Conservation (phyloP, 176 grass and related monocot genomes). For the Eleusine indica region DNA sequence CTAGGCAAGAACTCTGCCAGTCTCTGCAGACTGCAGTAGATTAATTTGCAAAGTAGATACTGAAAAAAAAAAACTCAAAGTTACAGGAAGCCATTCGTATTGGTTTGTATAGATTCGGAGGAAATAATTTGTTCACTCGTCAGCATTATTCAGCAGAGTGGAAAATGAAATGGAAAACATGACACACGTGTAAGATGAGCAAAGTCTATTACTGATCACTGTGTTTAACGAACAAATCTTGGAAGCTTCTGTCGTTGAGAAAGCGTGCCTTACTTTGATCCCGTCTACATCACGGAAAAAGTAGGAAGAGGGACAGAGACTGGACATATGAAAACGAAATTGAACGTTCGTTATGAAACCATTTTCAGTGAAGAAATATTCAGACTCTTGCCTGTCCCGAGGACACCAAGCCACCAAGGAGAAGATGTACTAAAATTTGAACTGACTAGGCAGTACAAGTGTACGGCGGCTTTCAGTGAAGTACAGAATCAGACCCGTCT, state of each 20-base stretch:
- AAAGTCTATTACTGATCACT: background rate
- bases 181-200: background rate
- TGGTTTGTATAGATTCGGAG: background rate
- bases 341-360: background rate
- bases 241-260: background rate
- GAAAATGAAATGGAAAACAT: background rate
- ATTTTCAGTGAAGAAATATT: background rate
- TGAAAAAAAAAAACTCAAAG: background rate
- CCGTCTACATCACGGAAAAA: conserved; percentile 39
- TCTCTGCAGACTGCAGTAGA: too few relatives aligned
- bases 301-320: background rate
- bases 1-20: too few relatives aligned
- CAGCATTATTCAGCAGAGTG: background rate
- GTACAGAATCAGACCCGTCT: conserved; percentile 31
- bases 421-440: background rate
- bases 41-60: too few relatives aligned
- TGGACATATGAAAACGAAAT: conserved; percentile 6
- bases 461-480: conserved; percentile 18
- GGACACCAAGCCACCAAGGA: background rate
- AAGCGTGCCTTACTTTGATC: conserved; percentile 4
- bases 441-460: background rate
- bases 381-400: background rate
- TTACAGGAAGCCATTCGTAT: background rate
- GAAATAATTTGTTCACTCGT: background rate
- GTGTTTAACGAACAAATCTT: background rate